These are phyloP conservation scores for Metschnikowia henanensis DNA, from an alignment of 805 yeast genomes.

Conservation along the genomic window DNA sequence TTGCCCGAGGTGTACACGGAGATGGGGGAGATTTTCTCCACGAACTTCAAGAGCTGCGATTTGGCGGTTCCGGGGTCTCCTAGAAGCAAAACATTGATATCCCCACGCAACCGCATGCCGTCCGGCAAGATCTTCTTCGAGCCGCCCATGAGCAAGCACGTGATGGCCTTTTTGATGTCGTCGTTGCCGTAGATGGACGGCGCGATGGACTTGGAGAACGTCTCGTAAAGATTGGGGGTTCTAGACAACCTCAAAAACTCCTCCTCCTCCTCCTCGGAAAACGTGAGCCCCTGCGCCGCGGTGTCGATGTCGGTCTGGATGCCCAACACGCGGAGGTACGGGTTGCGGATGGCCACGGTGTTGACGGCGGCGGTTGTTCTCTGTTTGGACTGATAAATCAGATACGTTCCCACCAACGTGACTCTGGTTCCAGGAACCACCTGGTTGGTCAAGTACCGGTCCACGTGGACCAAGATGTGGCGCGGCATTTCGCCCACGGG, in stretches of 20 bases:
- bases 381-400: slow-evolving; percentile 76
- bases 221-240: slow-evolving; percentile 79
- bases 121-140: slow-evolving; percentile 91
- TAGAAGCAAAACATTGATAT: slow-evolving; percentile 84
- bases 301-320: slow-evolving; percentile 81
- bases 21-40: slow-evolving; percentile 91
- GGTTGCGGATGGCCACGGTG: slow-evolving; percentile 90
- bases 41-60: slow-evolving; percentile 92
- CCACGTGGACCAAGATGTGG: slow-evolving; percentile 82
- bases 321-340: slow-evolving; percentile 86
- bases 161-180: slow-evolving; percentile 91
- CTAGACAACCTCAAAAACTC: slow-evolving; percentile 80
- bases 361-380: slow-evolving; percentile 35
- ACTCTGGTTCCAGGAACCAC: slow-evolving; percentile 96
- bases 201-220: slow-evolving; percentile 87
- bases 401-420: slow-evolving; percentile 88
- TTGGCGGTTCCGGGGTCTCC: slow-evolving; percentile 99
- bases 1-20: slow-evolving; percentile 97
- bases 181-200: slow-evolving; percentile 94
- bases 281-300: slow-evolving; percentile 56
- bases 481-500: slow-evolving; percentile 99
- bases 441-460: slow-evolving; percentile 83
- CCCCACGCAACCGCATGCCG: slow-evolving; percentile 96
- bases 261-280: slow-evolving; percentile 93
- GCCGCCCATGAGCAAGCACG: slow-evolving; percentile 93